Base-by-base conservation (phyloP, 352 stramenopile species). In the Pythium rhizo-oryzae region DNA sequence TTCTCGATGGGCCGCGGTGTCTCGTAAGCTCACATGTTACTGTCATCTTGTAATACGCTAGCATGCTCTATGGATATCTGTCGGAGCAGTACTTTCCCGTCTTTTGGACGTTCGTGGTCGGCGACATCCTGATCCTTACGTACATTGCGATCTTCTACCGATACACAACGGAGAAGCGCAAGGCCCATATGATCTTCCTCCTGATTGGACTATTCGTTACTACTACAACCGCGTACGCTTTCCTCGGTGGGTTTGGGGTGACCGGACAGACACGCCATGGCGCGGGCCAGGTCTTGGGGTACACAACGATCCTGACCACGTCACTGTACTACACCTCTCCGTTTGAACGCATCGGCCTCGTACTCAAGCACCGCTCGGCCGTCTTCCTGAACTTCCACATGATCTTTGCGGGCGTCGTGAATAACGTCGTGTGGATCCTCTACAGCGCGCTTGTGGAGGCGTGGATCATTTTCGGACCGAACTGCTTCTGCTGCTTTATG, bases 401-500 rank as follows among this genome's bases (percentile, higher is more conserved):
- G 74, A 74, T 90, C 19, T 54, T 71, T 41, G 78, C 76, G 9
- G 79, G 77, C 39, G 78, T 72, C 19, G 72, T 79, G 65, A 90
- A 85, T 70, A 87, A 87, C 69, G 46, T 69, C 16, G 71, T 85
- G 61, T 87, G 81, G 79, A 76, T 86, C 67, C 70, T 63, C 21
- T 87, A 87, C 76, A 75, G 67, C n/a, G 55, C 61, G 3, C 70
- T 89, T 52, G 65, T 70, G 21, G 52, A 59, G 1, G 55, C 83
- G 28, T 83, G 72, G 80, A 81, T 90, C 61, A 72, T 90, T 50
- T 83, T 89, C 62, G 70, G 72, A n/a, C 80, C 79, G 23, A 87
- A 87, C 57, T 61, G 71, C 18, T 70, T 74, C 39, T 84, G 77
- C 46, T 67, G 67, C 55, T 65, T 60, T 2, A 57, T 85, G 15